Base-by-base conservation (phyloP, 192 early-diverging fungal species). In the Mortierella hygrophila region DNA sequence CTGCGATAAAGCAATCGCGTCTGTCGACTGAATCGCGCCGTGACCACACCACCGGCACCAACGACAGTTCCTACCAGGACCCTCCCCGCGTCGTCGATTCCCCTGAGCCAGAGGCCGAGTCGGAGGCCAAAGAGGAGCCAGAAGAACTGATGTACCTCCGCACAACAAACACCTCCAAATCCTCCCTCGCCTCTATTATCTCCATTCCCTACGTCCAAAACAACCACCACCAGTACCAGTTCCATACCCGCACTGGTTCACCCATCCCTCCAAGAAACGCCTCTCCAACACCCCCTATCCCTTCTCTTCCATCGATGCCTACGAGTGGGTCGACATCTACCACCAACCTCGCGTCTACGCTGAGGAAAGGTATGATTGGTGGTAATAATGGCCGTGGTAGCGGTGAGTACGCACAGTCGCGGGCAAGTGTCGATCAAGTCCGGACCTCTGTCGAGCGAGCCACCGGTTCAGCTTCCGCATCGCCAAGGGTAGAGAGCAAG, bases 371-470 rank as follows among this genome's bases (percentile, higher is more conserved):
- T 65, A 65, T 65, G 60, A 11, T 65, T 23, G 20, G 21, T 26
- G 26, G 26, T 29, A 13, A 26, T 7, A 9, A 3, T 23, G 23
- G n/a, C 3, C 4, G n/a, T 52, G 18, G 20, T 52, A 52, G 60
- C 4, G 29, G 26, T 3, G 13, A 26, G n/a, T 32, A 32, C 15
- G 26, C 23, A 23, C 29, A 26, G 29, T 65, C 60, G 26, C 26
- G 60, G 29, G 60, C n/a, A 15, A 65, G 60, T 35, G 8, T 35
- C 60, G 60, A 65, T 65, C 60, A 65, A 65, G 60, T 65, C 29
- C 60, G 60, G 29, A 65, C 60, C 29, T 65, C 60, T 65, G 29
- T 65, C 29, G 60, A 65, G 60, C 60, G 60, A 65, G 60, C 60
- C 29, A 65, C 60, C 60, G 60, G 29, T 8, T 35, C 60, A 3